Conservation (phyloP, 225 moss, liverwort and hornwort genomes). For the Marchantia polymorpha region DNA sequence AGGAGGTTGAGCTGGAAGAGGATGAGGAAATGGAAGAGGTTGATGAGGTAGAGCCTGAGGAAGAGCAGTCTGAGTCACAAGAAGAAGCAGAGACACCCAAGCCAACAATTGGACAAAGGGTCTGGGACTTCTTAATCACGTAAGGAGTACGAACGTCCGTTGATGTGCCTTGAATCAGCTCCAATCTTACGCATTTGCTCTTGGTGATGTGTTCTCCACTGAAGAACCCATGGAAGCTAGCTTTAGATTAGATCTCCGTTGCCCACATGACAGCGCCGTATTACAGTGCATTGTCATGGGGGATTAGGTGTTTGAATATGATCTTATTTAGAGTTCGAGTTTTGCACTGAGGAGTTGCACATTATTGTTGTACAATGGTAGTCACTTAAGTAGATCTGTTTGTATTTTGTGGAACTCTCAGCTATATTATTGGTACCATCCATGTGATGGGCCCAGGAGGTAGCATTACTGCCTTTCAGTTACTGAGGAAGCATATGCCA, state of each 20-base stretch:
- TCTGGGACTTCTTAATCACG: conserved; percentile 96
- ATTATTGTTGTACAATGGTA: conserved; percentile 38
- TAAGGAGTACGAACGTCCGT: conserved; percentile 23
- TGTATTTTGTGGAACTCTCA: conserved; percentile 15
- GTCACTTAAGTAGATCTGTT: conserved; percentile 20
- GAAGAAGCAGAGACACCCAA: conserved; percentile 30
- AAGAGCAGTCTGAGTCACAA: conserved; percentile 48
- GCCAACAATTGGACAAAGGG: conserved; percentile 64
- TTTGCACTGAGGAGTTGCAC: conserved; percentile 32
- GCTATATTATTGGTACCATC: conserved; percentile 27
- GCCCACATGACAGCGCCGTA: conserved; percentile 21
- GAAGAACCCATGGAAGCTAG: conserved; percentile 27
- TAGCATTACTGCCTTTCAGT: conserved; percentile 15
- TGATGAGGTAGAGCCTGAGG: conserved; percentile 43
- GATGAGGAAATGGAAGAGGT: conserved; percentile 34
- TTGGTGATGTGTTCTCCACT: conserved; percentile 30
- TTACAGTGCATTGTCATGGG: conserved; percentile 16
- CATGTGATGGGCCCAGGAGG: conserved; percentile 10
- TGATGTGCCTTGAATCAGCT: not conserved
- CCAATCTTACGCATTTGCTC: conserved; percentile 2
- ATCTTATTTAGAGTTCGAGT: conserved; percentile 1
- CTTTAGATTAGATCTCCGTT: conserved; percentile 20
- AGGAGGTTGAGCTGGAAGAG: conserved; percentile 32
- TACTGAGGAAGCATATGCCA: conserved; percentile 5
- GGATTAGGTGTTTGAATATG: conserved; percentile 16